phyloP scores from a whole-genome alignment of 768 basidiomycete species.

The Russula olivacea region DNA sequence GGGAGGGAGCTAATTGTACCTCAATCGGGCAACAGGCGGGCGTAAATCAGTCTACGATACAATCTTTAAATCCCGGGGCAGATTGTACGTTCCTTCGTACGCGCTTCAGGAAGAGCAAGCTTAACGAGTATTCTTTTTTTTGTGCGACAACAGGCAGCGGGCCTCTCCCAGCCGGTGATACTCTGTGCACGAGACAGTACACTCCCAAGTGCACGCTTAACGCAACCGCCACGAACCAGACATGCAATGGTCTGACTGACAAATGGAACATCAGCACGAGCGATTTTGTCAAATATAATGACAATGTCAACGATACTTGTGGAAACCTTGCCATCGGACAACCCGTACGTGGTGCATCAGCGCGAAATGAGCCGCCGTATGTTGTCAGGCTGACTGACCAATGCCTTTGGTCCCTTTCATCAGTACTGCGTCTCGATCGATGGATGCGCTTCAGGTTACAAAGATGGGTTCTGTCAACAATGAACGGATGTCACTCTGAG shows the following conservation, averaged over 20 bases:
- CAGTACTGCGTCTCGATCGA: slow-evolving; percentile 14
- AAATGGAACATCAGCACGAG: not conserved
- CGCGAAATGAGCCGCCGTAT: no score
- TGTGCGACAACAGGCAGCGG: not conserved
- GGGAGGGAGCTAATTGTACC: not conserved
- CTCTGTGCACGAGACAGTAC: not conserved
- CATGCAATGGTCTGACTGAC: not conserved
- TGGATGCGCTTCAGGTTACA: not conserved
- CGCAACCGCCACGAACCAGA: slow-evolving; percentile 1
- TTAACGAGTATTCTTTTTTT: not conserved
- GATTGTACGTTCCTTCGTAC: not conserved
- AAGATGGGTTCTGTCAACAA: not conserved
- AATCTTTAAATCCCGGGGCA: slow-evolving; percentile 5
- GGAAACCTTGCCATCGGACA: slow-evolving; percentile 5
- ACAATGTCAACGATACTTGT: slow-evolving; percentile 8
- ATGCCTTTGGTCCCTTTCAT: not conserved
- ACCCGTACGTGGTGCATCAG: slow-evolving; percentile 3
- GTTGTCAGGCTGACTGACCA: not conserved
- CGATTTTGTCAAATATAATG: slow-evolving; percentile 10
- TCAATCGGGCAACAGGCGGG: not conserved
- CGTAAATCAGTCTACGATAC: not conserved
- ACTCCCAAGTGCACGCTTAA: slow-evolving; percentile 16
- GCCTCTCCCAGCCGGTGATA: not conserved
- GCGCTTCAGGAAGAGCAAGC: not conserved
- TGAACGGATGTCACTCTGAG: not conserved